Conservation (phyloP, 805 yeast genomes). For the Saccharomyces cerevisiae region DNA sequence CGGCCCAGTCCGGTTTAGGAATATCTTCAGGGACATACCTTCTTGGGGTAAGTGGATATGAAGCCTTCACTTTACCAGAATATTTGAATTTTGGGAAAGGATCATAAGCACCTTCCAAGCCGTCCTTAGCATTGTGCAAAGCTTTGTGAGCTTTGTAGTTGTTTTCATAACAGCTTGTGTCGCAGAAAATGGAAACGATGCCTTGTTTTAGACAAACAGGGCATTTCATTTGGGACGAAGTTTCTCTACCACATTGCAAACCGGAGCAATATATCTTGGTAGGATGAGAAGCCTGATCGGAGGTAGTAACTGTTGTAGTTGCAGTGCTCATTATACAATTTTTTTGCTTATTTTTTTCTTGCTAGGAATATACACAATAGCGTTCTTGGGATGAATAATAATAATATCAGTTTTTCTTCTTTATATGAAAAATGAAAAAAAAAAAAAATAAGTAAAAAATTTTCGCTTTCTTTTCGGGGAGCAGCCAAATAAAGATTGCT, state of each 20-base stretch:
- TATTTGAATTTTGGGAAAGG: slow-evolving; percentile 79
- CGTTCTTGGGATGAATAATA: neutral
- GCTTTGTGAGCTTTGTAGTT: slow-evolving; percentile 68
- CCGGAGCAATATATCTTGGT: slow-evolving; percentile 50
- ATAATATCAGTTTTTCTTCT: neutral
- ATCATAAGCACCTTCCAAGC: slow-evolving; percentile 46
- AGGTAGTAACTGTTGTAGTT: neutral
- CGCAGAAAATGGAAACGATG: slow-evolving; percentile 59
- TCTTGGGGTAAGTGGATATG: slow-evolving; percentile 71
- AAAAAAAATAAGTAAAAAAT: neutral
- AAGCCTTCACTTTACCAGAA: slow-evolving; percentile 68
- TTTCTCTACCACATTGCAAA: slow-evolving; percentile 76
- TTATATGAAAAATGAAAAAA: neutral
- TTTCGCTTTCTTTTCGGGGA: neutral
- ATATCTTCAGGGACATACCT: slow-evolving; percentile 66
- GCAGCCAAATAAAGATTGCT: neutral
- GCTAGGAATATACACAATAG: neutral
- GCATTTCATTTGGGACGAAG: slow-evolving; percentile 71
- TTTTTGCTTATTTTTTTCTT: neutral
- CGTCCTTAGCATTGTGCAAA: slow-evolving; percentile 56
- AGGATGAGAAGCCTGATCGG: neutral
- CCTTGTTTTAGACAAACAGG: slow-evolving; percentile 82
- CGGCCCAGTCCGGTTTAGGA: slow-evolving; percentile 75
- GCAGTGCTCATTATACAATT: neutral
- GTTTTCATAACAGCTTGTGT: slow-evolving; percentile 72